A percentile compares a stretch with the other conserved stretches of the same genome.
Evolutionary conservation across 2,329 filamentous ascomycete genomes (phyloP).

Genomic region (Tothia fuscella): DNA sequence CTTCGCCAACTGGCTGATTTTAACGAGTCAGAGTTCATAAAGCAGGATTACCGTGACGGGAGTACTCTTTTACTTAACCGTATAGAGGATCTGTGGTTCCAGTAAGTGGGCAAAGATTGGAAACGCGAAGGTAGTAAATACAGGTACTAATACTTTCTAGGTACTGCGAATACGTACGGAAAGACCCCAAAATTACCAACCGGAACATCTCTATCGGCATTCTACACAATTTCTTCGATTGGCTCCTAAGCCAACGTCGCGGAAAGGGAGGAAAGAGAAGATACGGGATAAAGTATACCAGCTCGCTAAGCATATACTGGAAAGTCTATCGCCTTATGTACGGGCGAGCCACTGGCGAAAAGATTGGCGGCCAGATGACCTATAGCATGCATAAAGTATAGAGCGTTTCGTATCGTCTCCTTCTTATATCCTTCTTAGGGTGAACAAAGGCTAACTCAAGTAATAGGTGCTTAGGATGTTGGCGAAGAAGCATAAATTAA

Average conservation of each 20-base stretch:
- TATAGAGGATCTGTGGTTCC: constrained; percentile 15
- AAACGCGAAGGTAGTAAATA: neutral
- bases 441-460: neutral
- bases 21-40: constrained; percentile 14
- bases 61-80: constrained; percentile 12
- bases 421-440: neutral
- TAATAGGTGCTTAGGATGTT: constrained; percentile 7
- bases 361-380: constrained; percentile 8
- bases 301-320: constrained; percentile 11
- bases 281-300: constrained; percentile 10
- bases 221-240: constrained; percentile 10
- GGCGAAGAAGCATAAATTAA: constrained; percentile 15
- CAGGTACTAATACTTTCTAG: constrained; percentile 7
- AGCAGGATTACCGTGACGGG: constrained; percentile 16
- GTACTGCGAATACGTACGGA: constrained; percentile 8
- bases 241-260: constrained; percentile 6
- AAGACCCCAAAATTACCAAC: neutral
- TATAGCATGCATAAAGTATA: constrained; percentile 11
- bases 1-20: constrained; percentile 13
- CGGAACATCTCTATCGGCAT: constrained; percentile 2
- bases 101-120: constrained; percentile 13
- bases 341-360: constrained; percentile 10
- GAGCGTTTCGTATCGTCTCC: neutral
- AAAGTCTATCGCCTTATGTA: constrained; percentile 11
- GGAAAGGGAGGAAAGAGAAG: constrained; percentile 12